Base-by-base conservation (phyloP, 2,329 filamentous ascomycete species). In the Monilinia polystroma region DNA sequence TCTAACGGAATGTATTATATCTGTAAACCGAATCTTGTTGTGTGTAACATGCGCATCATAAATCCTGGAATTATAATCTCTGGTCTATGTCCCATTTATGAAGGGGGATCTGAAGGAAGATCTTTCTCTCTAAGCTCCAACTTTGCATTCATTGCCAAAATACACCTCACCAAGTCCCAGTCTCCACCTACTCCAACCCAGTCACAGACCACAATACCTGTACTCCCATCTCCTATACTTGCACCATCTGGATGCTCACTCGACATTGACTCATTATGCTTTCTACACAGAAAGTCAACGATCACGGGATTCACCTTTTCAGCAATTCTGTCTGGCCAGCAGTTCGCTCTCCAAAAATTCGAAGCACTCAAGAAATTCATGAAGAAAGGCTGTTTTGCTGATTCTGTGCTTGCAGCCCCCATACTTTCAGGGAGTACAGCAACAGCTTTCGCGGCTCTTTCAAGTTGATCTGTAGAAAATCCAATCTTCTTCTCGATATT, bases 241-340 rank as follows among this genome's bases (percentile, higher is more conserved):
- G 71, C 69, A 71, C 66, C 77, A 72, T 53, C 74, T 70, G 6
- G 63, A 26, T 65, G 54, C 3, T 65, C 63, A 41, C 72, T 51
- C 10, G 70, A 72, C 10, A 20, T 35, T 20, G 70, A 73, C 53
- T 82, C 78, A 69, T 81, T 77, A 75, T 89, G 87, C 16, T 78
- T 79, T 70, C 81, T 78, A 75, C 86, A 89, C 38, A 89, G 77
- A 75, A 88, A 86, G 73, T 88, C 85, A 67, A 88, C 76, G 64
- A 88, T 84, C 2, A 89, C 87, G 23, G 93, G 91, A 80, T 98
- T 98, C 59, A 97, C 84, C 80, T 90, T 92, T 26, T 87, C 89
- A 1, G 95, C 94, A 76, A 99, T 92, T 75, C 86, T 89, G 78
- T 97, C 93, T 0, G 95, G 95, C 95, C 95, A 99, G 78, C 93